Conservation (phyloP, 495 filamentous ascomycete genomes). For the Elasticomyces elasticus region DNA sequence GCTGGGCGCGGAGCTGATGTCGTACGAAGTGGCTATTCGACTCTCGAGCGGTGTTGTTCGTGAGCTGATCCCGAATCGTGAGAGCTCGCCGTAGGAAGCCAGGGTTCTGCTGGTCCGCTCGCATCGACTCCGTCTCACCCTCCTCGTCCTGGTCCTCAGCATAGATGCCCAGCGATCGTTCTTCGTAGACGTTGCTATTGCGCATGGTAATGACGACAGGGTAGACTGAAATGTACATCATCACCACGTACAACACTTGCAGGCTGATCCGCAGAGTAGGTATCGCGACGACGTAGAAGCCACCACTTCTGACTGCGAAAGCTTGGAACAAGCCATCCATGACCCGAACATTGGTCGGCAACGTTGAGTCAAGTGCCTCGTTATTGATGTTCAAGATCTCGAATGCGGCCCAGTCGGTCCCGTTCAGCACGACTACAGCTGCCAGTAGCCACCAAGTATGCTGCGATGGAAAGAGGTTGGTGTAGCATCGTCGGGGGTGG, state of each 20-base stretch:
- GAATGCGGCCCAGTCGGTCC: constrained; percentile 72
- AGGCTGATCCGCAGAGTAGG: constrained; percentile 59
- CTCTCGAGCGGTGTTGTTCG: constrained; percentile 7
- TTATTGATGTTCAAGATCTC: constrained; percentile 73
- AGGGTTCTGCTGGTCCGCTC: neutral
- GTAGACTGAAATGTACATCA: constrained; percentile 74
- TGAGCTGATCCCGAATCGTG: constrained; percentile 13
- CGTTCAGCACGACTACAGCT: constrained; percentile 64
- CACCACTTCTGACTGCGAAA: constrained; percentile 67
- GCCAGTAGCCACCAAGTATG: constrained; percentile 74
- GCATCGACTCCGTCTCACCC: constrained; percentile 11
- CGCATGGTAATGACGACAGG: constrained; percentile 51
- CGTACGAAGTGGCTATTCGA: constrained; percentile 46
- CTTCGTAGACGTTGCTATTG: constrained; percentile 41
- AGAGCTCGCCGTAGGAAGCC: constrained; percentile 15
- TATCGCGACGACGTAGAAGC: constrained; percentile 74
- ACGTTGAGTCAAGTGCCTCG: constrained; percentile 45
- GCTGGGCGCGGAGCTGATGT: constrained; percentile 68
- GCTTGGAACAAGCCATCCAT: constrained; percentile 81
- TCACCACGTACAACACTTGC: constrained; percentile 75
- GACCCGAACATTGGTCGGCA: constrained; percentile 45
- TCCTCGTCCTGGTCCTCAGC: constrained; percentile 36
- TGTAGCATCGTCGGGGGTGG: constrained; percentile 72
- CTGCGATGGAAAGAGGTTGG: constrained; percentile 66
- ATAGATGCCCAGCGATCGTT: constrained; percentile 62